Conservation (phyloP, 2,329 filamentous ascomycete species). For the Neobulgaria alba region DNA sequence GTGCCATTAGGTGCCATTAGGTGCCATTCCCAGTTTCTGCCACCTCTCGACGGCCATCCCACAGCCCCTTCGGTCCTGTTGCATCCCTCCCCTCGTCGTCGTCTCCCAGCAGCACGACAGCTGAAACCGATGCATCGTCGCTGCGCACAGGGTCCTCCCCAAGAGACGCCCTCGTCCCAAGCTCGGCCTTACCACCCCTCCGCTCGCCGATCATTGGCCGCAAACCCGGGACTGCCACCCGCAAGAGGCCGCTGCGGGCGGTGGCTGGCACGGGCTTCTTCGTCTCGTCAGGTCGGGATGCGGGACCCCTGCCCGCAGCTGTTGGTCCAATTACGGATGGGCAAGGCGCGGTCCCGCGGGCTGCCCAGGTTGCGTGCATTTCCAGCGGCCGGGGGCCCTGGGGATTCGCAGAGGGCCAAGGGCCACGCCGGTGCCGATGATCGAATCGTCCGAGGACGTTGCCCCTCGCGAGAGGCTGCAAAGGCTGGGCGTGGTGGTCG, state of each 20-base stretch:
- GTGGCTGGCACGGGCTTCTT: background rate
- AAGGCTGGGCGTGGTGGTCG: background rate
- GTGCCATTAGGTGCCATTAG: no score
- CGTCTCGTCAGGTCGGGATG: background rate
- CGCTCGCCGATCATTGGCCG: background rate
- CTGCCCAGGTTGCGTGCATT: background rate
- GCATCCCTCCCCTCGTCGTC: no score
- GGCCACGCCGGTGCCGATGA: background rate
- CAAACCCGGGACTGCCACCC: background rate
- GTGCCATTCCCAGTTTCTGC: no score
- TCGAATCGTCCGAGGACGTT: background rate
- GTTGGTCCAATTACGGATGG: background rate
- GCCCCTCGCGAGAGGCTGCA: background rate
- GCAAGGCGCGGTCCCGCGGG: background rate
- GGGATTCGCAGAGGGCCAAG: background rate
- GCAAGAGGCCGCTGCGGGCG: background rate
- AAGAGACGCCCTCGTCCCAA: background rate
- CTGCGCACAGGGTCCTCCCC: no score
- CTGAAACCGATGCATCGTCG: no score
- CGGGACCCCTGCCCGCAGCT: background rate
- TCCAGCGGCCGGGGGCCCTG: no score
- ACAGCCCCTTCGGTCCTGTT: no score
- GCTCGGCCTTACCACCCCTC: background rate
- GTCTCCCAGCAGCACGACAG: no score
- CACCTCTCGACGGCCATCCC: no score